phyloP scores from a whole-genome alignment of 2,329 filamentous ascomycete genomes.

The Pseudogymnoascus sp. region DNA sequence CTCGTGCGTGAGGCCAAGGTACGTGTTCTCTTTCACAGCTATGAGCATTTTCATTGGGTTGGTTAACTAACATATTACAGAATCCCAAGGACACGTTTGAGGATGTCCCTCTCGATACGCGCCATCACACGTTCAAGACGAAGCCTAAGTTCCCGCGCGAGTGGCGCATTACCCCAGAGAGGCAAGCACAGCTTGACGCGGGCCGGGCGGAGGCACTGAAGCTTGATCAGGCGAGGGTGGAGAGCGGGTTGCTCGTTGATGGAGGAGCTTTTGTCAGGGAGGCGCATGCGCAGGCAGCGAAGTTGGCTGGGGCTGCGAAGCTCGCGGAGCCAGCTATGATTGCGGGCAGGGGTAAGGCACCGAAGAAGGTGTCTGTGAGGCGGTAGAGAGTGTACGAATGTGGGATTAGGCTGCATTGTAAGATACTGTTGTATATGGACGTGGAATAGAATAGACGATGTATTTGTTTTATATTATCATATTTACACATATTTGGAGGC shows the following conservation, averaged over 20 bases:
- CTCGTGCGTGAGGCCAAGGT: conserved; percentile 70
- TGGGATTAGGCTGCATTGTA: conserved; percentile 3
- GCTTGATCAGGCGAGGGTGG: conserved; percentile 48
- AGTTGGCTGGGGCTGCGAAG: conserved; percentile 9
- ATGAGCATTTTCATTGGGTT: not conserved
- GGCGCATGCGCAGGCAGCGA: conserved; percentile 26
- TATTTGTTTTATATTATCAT: conserved; percentile 4
- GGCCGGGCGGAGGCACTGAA: conserved; percentile 46
- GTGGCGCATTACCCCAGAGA: conserved; percentile 72
- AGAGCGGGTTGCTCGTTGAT: conserved; percentile 53
- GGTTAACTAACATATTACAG: conserved; percentile 31
- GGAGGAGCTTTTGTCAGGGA: conserved; percentile 45
- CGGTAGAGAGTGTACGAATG: conserved; percentile 15
- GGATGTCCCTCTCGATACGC: conserved; percentile 82
- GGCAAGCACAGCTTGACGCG: conserved; percentile 58
- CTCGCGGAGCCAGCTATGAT: conserved; percentile 25
- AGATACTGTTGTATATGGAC: conserved; percentile 4
- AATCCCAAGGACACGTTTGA: conserved; percentile 75
- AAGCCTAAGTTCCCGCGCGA: conserved; percentile 69
- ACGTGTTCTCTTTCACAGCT: conserved; percentile 20
- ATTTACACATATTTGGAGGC: not conserved
- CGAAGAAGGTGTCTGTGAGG: conserved; percentile 23
- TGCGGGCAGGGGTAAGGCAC: conserved; percentile 17
- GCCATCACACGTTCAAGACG: conserved; percentile 68
- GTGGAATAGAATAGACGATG: conserved; percentile 4